These are phyloP conservation scores for Eucalyptus marginata DNA, from an alignment of 345 rosid species.

Conservation along the genomic window DNA sequence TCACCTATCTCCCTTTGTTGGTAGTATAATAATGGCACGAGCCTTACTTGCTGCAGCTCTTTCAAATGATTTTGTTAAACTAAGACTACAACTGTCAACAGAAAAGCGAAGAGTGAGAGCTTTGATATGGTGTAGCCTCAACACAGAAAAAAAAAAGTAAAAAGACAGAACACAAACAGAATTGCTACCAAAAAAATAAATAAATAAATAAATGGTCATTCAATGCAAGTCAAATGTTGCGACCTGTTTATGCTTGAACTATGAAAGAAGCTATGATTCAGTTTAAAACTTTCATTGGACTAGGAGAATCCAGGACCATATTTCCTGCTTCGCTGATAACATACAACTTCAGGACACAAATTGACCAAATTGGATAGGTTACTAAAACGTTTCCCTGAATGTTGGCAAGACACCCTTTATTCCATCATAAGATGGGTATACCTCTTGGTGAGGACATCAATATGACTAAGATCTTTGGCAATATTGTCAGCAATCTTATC, in stretches of 20 bases:
- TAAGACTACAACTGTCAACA: conserved; percentile 84
- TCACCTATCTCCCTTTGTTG: conserved; percentile 79
- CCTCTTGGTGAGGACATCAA: conserved; percentile 93
- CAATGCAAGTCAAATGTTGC: not conserved
- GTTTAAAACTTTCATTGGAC: not conserved
- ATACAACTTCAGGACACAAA: not conserved
- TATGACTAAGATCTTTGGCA: conserved; percentile 70
- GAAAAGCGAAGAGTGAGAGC: not conserved
- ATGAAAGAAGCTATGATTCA: not conserved
- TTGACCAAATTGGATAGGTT: not conserved
- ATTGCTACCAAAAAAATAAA: not conserved
- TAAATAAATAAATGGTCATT: not conserved
- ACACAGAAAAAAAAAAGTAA: not conserved
- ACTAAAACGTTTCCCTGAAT: not conserved
- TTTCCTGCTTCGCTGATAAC: not conserved
- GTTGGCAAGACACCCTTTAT: not conserved
- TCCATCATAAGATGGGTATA: not conserved
- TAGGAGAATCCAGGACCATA: not conserved
- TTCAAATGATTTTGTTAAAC: conserved; percentile 80
- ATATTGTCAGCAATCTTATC: conserved; percentile 70
- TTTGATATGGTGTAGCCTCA: not conserved
- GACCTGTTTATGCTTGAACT: not conserved
- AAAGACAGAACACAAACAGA: not conserved
- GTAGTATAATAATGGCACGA: conserved; percentile 81
- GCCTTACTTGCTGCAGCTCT: conserved; percentile 85